Percentiles rank a stretch among this genome's conserved stretches.
phyloP scores from a whole-genome alignment of 257 asterid genomes.

The Anisodus tanguticus region DNA sequence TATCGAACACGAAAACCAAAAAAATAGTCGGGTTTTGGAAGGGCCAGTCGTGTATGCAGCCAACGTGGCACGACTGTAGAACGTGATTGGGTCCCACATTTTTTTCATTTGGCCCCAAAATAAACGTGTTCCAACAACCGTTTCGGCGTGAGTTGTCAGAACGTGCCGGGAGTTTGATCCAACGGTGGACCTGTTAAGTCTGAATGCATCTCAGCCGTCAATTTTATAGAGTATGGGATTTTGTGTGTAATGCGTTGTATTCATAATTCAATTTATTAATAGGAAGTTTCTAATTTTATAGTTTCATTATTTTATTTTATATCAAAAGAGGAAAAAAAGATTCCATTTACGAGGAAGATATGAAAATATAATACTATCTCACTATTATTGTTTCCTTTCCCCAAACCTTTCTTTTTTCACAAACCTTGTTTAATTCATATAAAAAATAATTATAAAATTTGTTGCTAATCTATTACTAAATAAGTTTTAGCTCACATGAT shows the following conservation, averaged over 20 bases:
- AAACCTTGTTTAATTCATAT: not conserved
- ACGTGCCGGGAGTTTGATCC: constrained; percentile 44
- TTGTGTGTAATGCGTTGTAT: constrained; percentile 50
- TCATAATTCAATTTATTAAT: too few species aligned
- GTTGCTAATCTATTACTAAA: too few species aligned
- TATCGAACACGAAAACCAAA: not conserved
- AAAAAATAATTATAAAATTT: too few species aligned
- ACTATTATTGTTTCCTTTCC: too few species aligned
- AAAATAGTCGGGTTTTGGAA: not conserved
- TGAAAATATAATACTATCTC: not conserved
- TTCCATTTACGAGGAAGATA: constrained; percentile 37
- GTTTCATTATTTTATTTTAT: not conserved
- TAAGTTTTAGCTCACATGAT: too few species aligned
- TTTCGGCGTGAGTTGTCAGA: constrained; percentile 51
- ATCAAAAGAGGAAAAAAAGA: not conserved
- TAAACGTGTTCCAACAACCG: constrained; percentile 60
- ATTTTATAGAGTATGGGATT: constrained; percentile 38
- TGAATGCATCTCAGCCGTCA: constrained; percentile 39
- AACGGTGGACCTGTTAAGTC: constrained; percentile 30
- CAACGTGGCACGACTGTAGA: constrained; percentile 65
- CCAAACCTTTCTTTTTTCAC: too few species aligned
- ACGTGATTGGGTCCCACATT: constrained; percentile 67
- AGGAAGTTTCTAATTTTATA: not conserved
- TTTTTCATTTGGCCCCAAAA: not conserved
- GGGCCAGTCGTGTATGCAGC: constrained; percentile 40